Percentiles rank a stretch among this genome's conserved stretches.
Conservation (phyloP, 1,139 yeast species). For the Taphrina deformans region DNA sequence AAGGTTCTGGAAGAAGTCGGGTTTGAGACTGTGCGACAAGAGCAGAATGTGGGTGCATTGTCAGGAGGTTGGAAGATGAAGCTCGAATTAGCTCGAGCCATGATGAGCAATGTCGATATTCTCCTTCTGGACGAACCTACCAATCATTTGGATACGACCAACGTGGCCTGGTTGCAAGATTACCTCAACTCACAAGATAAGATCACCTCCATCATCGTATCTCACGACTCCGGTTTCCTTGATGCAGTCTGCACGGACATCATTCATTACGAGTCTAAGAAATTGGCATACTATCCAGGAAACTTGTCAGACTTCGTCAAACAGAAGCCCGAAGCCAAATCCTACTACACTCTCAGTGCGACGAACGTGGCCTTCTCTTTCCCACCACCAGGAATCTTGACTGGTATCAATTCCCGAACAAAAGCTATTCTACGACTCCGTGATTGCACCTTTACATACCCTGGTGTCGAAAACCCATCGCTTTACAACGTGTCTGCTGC, state of each 20-base stretch:
- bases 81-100: conserved; percentile 95
- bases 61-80: conserved; percentile 99
- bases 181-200: conserved; percentile 90
- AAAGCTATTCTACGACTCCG: conserved; percentile 98
- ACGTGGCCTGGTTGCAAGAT: conserved; percentile 91
- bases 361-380: conserved; percentile 91
- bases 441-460: conserved; percentile 97
- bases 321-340: conserved; percentile 98
- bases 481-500: conserved; percentile 88
- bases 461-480: conserved; percentile 97
- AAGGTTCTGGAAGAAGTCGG: conserved; percentile 79
- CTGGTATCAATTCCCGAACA: conserved; percentile 99
- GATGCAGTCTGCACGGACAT: conserved; percentile 97
- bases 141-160: conserved; percentile 91
- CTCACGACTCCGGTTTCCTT: conserved; percentile 99
- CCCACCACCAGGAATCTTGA: conserved; percentile 99
- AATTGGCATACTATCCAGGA: conserved; percentile 99
- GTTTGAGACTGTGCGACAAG: conserved; percentile 83
- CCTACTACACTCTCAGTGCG: conserved; percentile 98
- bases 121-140: conserved; percentile 96
- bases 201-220: conserved; percentile 95
- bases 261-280: conserved; percentile 99
- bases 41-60: conserved; percentile 86
- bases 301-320: conserved; percentile 97
- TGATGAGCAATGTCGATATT: conserved; percentile 96